Conservation (phyloP, 176 grass and related monocot genomes). For the Eragrostis nindensis region DNA sequence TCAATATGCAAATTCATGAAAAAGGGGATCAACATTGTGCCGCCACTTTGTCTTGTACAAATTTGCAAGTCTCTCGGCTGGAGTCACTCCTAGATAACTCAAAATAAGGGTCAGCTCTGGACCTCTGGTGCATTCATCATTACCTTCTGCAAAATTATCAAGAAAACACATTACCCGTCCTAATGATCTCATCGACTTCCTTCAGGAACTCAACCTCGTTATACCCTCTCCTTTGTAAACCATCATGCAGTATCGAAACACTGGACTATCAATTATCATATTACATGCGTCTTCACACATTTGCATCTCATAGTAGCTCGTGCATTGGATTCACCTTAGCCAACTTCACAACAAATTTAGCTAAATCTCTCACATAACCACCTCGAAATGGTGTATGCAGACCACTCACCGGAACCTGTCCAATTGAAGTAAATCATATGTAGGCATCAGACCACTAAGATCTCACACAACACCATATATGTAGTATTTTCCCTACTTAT, state of each 20-base stretch:
- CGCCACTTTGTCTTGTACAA: constrained; percentile 61
- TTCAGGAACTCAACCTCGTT: constrained; percentile 50
- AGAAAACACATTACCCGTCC: constrained; percentile 35
- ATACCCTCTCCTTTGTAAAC: constrained; percentile 58
- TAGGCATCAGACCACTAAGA: too few relatives aligned
- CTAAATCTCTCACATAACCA: constrained; percentile 46
- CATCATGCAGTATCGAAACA: constrained; percentile 34
- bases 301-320: not conserved
- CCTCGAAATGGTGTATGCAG: constrained; percentile 52
- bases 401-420: constrained; percentile 47
- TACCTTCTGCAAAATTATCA: not conserved
- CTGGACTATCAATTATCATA: not conserved
- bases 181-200: constrained; percentile 47
- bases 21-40: constrained; percentile 52
- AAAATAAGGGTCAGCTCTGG: not conserved
- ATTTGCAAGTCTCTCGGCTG: constrained; percentile 60
- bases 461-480: too few relatives aligned
- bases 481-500: too few relatives aligned
- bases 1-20: constrained; percentile 58
- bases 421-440: not conserved
- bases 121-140: not conserved
- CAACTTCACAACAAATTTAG: constrained; percentile 49
- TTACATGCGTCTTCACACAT: not conserved
- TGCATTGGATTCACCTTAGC: constrained; percentile 43
- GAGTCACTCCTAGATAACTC: constrained; percentile 48